Conservation (phyloP, 1,139 yeast genomes). For the Yamadazyma oceani region DNA sequence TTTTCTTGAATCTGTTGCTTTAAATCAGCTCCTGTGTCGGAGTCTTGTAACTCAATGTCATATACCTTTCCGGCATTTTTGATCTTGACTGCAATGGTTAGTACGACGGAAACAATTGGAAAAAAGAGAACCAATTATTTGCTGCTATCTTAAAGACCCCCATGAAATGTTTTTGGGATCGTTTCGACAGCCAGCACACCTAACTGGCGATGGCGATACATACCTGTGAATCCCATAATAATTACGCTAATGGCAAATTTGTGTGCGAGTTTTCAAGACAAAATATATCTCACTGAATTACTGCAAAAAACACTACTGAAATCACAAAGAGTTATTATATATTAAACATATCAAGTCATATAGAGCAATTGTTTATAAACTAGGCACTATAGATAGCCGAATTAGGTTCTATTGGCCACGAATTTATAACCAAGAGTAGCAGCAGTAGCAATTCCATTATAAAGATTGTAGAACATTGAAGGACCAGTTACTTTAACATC, state of each 20-base stretch:
- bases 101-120: slow-evolving; percentile 1
- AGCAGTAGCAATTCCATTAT: slow-evolving; percentile 28
- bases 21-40: slow-evolving; percentile 65
- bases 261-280: not conserved
- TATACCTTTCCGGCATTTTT: slow-evolving; percentile 86
- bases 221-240: not conserved
- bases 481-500: slow-evolving; percentile 41
- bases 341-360: not conserved
- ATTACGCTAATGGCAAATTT: not conserved
- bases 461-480: slow-evolving; percentile 29
- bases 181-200: not conserved
- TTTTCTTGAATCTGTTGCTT: slow-evolving; percentile 68
- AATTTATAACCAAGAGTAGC: slow-evolving; percentile 15
- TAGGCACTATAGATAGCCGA: too few species aligned
- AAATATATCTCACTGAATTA: not conserved
- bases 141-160: too few species aligned
- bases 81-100: slow-evolving; percentile 30
- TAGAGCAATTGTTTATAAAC: not conserved
- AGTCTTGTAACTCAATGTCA: slow-evolving; percentile 59
- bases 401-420: slow-evolving; percentile 8
- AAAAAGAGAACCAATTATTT: too few species aligned
- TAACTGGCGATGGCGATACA: too few species aligned
- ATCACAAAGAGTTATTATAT: not conserved
- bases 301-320: not conserved
- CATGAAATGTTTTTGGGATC: too few species aligned